Evolutionary conservation across 352 stramenopile species (phyloP).

Genomic region (Phytophthora pseudosyringae): DNA sequence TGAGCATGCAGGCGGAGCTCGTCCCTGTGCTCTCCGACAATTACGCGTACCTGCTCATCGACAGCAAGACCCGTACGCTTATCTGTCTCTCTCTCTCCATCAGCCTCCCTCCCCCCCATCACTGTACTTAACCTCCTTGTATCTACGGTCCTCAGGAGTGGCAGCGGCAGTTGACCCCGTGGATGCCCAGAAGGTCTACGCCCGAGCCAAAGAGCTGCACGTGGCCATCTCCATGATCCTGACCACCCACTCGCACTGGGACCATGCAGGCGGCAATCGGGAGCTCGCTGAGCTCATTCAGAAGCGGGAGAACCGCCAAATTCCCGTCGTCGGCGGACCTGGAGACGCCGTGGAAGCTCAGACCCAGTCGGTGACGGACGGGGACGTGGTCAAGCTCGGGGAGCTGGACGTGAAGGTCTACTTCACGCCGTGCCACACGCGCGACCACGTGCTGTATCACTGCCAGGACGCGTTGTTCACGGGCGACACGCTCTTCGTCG

Average conservation of each 20-base stretch:
- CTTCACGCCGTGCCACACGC: slow-evolving; percentile 93
- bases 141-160: slow-evolving; percentile 33
- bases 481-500: slow-evolving; percentile 93
- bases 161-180: slow-evolving; percentile 90
- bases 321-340: slow-evolving; percentile 77
- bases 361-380: slow-evolving; percentile 65
- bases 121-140: neutral
- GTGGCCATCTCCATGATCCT: slow-evolving; percentile 87
- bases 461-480: slow-evolving; percentile 87
- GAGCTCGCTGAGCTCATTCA: slow-evolving; percentile 64
- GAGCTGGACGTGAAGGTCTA: slow-evolving; percentile 59
- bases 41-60: slow-evolving; percentile 91
- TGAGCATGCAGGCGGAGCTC: slow-evolving; percentile 69
- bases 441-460: slow-evolving; percentile 86
- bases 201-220: slow-evolving; percentile 56
- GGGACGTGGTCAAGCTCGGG: slow-evolving; percentile 77
- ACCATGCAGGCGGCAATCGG: slow-evolving; percentile 91
- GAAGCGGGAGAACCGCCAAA: slow-evolving; percentile 33
- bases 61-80: slow-evolving; percentile 48
- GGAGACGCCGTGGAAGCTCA: slow-evolving; percentile 74
- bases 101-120: neutral
- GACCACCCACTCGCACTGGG: slow-evolving; percentile 92
- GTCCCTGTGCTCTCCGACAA: slow-evolving; percentile 92
- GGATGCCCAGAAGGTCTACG: slow-evolving; percentile 82
- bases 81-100: neutral